phyloP scores from a whole-genome alignment of 1,284 basidiomycete species.

The Sporisorium scitamineum region DNA sequence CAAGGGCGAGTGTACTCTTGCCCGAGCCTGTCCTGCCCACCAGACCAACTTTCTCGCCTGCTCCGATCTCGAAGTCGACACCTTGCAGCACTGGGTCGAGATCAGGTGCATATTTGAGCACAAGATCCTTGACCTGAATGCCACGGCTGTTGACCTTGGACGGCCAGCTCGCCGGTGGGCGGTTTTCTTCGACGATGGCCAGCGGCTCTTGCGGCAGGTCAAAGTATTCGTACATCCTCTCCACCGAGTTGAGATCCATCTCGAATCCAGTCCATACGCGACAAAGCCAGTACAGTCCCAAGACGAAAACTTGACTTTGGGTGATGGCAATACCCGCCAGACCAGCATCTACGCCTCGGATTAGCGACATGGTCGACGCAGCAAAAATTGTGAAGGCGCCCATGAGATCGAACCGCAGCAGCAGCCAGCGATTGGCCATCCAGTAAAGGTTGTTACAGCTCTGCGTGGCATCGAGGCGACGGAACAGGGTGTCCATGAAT shows the following conservation, averaged over 20 bases:
- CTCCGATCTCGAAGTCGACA: slow-evolving; percentile 72
- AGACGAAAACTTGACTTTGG: slow-evolving; percentile 56
- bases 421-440: slow-evolving; percentile 57
- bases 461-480: slow-evolving; percentile 72
- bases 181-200: slow-evolving; percentile 65
- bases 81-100: slow-evolving; percentile 72
- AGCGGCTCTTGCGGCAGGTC: slow-evolving; percentile 70
- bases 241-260: slow-evolving; percentile 71
- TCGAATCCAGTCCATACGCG: slow-evolving; percentile 65
- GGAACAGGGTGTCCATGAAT: slow-evolving; percentile 71
- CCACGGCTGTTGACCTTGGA: slow-evolving; percentile 66
- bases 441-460: slow-evolving; percentile 62
- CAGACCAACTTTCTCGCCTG: slow-evolving; percentile 86
- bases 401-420: slow-evolving; percentile 69
- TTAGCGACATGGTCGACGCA: slow-evolving; percentile 71
- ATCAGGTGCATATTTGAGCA: slow-evolving; percentile 71
- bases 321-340: slow-evolving; percentile 53
- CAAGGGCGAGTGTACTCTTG: slow-evolving; percentile 66
- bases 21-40: slow-evolving; percentile 76
- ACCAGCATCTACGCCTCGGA: slow-evolving; percentile 41
- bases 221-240: slow-evolving; percentile 72
- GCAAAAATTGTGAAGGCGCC: slow-evolving; percentile 71
- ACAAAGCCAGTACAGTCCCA: slow-evolving; percentile 71
- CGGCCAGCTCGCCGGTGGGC: slow-evolving; percentile 72
- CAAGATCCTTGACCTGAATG: slow-evolving; percentile 71